Conservation (phyloP, 108 stramenopile genomes). For the Skeletonema costatum region DNA sequence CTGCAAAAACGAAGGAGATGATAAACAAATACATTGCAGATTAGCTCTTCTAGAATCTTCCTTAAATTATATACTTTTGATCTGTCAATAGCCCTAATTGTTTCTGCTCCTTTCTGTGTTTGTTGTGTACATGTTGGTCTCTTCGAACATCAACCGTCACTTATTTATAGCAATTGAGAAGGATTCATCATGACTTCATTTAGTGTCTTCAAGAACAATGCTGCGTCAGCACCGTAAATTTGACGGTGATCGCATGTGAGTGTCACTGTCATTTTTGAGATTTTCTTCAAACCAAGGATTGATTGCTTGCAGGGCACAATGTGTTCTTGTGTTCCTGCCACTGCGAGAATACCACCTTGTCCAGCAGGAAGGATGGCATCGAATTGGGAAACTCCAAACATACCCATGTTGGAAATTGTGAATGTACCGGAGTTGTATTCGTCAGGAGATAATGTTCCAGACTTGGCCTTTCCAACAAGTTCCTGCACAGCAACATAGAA, state of each 20-base stretch:
- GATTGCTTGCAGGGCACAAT: constrained; percentile 77
- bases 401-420: constrained; percentile 98
- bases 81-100: constrained; percentile 3
- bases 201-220: constrained; percentile 93
- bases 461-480: constrained; percentile 85
- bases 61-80: constrained; percentile 10
- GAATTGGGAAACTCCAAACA: constrained; percentile 96
- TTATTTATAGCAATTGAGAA: constrained; percentile 25
- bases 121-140: constrained; percentile 4
- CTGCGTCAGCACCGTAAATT: constrained; percentile 97
- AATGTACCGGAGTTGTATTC: constrained; percentile 97
- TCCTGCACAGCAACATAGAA: constrained; percentile 40
- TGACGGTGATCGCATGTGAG: constrained; percentile 97
- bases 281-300: constrained; percentile 89
- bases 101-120: constrained; percentile 5
- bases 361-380: constrained; percentile 95
- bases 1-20: constrained; percentile 16
- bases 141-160: not conserved
- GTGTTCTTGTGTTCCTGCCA: constrained; percentile 87
- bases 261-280: constrained; percentile 96
- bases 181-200: constrained; percentile 92
- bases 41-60: not conserved
- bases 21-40: not conserved
- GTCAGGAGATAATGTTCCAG: constrained; percentile 83
- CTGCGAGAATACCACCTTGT: constrained; percentile 92